Base-by-base conservation (phyloP, 768 basidiomycete species). In the Daedalea quercina region DNA sequence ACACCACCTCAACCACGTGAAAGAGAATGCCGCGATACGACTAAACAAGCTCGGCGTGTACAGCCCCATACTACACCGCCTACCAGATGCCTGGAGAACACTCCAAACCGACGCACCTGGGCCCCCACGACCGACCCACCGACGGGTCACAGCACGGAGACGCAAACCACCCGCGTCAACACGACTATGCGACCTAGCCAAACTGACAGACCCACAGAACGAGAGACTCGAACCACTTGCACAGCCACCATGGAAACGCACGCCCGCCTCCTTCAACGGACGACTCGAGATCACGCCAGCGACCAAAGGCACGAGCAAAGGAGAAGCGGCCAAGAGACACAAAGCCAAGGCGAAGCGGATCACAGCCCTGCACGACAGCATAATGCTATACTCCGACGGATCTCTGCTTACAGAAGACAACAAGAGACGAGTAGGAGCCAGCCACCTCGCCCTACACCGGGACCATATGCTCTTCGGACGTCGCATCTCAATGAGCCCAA, bases 321-420 rank as follows among this genome's bases (percentile, higher is more conserved):
- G 45, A 8, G 43, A 52, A 45, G 51, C 34, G 8, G 24, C 24
- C 4, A 52, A 44, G 31, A 26, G 8, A 4, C 51, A 52, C 37
- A 52, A 52, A 4, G 19, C 6, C 19, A 25, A 28, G 42, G 8
- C 8, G 4, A 15, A 31, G 15, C 20, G 33, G 13, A 13, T 26
- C 3, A 26, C 31, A 22, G 25, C 46, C 3, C 3, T 23, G 20
- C 12, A 3, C 12, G 9, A 44, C 43, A 15, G 7, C 26, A 23
- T 44, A 11, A 13, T 43, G 3, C 28, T 49, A 26, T 60, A 59
- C 42, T 24, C 59, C 9, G 59, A 60, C 41, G 59, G 59, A 17
- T 60, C 59, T 9, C 28, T 23, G 43, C 22, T 49, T 13, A 40
- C 42, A 13, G 26, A 28, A 7, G 43, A 52, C 1, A 44, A 26